phyloP scores from a whole-genome alignment of 2,329 filamentous ascomycete genomes.

The Cordyceps militaris region DNA sequence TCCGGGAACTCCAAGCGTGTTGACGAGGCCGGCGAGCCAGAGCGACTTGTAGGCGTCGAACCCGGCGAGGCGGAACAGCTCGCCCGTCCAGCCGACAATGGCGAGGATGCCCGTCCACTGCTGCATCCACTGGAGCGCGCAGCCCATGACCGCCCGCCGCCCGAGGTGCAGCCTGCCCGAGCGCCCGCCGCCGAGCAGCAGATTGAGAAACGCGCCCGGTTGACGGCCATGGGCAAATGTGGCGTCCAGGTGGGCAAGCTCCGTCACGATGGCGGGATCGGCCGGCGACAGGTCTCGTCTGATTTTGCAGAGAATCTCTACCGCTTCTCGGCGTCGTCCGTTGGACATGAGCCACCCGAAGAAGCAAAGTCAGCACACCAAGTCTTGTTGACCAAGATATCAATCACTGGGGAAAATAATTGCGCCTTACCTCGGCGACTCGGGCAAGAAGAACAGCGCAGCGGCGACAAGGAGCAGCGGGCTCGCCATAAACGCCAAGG shows the following conservation, averaged over 20 bases:
- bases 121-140: constrained; percentile 35
- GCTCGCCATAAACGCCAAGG: constrained; percentile 33
- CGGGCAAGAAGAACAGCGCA: constrained; percentile 36
- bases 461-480: constrained; percentile 33
- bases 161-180: constrained; percentile 31
- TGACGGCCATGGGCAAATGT: constrained; percentile 32
- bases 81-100: constrained; percentile 29
- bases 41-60: constrained; percentile 20
- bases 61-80: constrained; percentile 19
- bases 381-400: not conserved
- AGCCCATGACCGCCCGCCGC: constrained; percentile 32
- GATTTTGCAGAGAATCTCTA: constrained; percentile 27
- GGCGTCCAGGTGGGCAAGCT: constrained; percentile 34
- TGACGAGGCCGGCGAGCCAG: constrained; percentile 42
- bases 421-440: constrained; percentile 34
- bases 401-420: not conserved
- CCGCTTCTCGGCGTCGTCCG: constrained; percentile 24
- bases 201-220: constrained; percentile 32
- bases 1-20: constrained; percentile 44
- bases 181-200: constrained; percentile 30
- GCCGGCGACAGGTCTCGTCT: constrained; percentile 25
- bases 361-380: not conserved
- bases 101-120: constrained; percentile 38
- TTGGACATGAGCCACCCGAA: constrained; percentile 32
- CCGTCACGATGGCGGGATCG: constrained; percentile 26